phyloP scores from a whole-genome alignment of 2,329 filamentous ascomycete species.

The Xenoacremonium recifei region DNA sequence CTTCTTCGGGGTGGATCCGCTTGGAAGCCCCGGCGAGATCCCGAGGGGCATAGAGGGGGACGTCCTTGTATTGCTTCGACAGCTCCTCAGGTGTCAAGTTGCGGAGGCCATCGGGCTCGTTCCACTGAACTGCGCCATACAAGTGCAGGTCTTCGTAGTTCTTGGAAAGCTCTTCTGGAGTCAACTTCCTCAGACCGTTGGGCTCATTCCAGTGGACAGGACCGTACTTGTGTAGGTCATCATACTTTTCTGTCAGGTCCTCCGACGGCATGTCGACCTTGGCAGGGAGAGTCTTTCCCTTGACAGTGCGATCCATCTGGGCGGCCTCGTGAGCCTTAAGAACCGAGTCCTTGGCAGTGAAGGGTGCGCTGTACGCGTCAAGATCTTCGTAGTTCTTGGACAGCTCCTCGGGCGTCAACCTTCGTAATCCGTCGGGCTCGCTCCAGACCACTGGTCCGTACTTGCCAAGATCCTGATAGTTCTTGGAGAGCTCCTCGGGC shows the following conservation, averaged over 20 bases:
- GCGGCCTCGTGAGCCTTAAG: constrained; percentile 26
- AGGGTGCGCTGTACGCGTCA: constrained; percentile 33
- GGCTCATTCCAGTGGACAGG: constrained; percentile 38
- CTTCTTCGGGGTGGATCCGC: constrained; percentile 26
- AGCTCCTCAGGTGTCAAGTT: constrained; percentile 32
- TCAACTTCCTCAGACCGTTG: constrained; percentile 35
- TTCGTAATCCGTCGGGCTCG: constrained; percentile 30
- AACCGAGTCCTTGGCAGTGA: constrained; percentile 31
- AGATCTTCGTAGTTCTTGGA: constrained; percentile 35
- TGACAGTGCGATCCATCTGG: constrained; percentile 27
- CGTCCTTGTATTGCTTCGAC: constrained; percentile 40
- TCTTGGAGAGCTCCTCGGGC: constrained; percentile 32
- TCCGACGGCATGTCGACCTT: constrained; percentile 31
- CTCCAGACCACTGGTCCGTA: constrained; percentile 34
- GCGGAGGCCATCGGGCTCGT: constrained; percentile 35
- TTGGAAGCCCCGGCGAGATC: constrained; percentile 16
- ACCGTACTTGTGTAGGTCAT: constrained; percentile 42
- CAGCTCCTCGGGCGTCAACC: constrained; percentile 26
- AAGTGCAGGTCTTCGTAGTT: constrained; percentile 38
- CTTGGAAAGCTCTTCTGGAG: constrained; percentile 34
- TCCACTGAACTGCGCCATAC: constrained; percentile 35
- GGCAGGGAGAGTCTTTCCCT: constrained; percentile 36
- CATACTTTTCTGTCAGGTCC: constrained; percentile 32
- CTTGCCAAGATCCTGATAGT: constrained; percentile 40
- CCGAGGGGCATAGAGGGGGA: constrained; percentile 31